These are phyloP conservation scores for Verticillium klebahnii DNA, from an alignment of 2,329 filamentous ascomycete species.

Conservation along the genomic window DNA sequence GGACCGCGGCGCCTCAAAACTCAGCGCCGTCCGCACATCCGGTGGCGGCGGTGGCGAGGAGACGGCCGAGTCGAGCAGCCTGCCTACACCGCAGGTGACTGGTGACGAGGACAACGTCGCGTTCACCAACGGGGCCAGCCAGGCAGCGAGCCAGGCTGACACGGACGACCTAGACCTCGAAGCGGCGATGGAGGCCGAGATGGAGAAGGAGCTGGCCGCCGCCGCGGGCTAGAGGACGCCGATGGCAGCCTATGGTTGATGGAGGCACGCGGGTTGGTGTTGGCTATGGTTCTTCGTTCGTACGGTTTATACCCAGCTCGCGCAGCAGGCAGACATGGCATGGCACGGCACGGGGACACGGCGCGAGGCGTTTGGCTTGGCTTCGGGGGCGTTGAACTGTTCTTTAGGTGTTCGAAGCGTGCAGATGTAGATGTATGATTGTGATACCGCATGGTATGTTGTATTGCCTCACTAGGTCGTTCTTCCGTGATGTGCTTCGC, in stretches of 20 bases:
- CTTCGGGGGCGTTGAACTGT: neutral
- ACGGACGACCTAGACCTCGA: constrained; percentile 57
- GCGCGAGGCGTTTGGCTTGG: neutral
- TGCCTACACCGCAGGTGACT: constrained; percentile 35
- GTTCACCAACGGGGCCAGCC: constrained; percentile 5
- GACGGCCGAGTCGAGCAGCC: constrained; percentile 23
- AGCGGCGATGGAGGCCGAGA: constrained; percentile 57
- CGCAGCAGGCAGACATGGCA: neutral
- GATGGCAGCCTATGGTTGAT: neutral
- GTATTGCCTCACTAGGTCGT: neutral
- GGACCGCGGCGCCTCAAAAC: constrained; percentile 37
- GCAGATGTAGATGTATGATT: neutral
- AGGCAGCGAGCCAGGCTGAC: constrained; percentile 30
- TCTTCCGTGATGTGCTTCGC: neutral
- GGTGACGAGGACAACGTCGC: constrained; percentile 34
- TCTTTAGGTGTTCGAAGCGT: neutral
- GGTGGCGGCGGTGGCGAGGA: constrained; percentile 23
- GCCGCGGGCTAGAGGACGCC: neutral
- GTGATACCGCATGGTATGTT: neutral
- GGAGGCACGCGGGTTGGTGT: neutral
- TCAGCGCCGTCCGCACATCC: constrained; percentile 40
- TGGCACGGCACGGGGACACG: neutral
- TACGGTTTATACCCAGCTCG: neutral
- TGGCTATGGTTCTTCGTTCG: neutral
- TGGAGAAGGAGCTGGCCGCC: constrained; percentile 30